phyloP scores from a whole-genome alignment of 2,329 filamentous ascomycete genomes.

The Calonectria henricotiae region DNA sequence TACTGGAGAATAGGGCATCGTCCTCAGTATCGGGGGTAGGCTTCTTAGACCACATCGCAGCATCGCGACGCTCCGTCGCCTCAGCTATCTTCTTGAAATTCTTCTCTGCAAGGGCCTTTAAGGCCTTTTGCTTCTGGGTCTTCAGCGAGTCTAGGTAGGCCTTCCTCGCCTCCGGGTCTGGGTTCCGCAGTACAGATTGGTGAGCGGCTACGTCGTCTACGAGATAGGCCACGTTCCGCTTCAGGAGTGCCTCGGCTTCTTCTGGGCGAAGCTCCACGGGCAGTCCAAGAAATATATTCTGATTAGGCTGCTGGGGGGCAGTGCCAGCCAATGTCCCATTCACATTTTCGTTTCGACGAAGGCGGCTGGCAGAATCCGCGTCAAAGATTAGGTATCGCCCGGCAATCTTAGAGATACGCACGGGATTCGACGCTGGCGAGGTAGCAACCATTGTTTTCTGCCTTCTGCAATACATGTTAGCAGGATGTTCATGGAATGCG shows the following conservation, averaged over 20 bases:
- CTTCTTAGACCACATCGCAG: slow-evolving; percentile 27
- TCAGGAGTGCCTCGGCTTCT: slow-evolving; percentile 86
- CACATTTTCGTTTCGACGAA: slow-evolving; percentile 87
- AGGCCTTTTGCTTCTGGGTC: slow-evolving; percentile 62
- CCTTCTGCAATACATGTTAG: slow-evolving; percentile 44
- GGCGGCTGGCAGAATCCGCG: slow-evolving; percentile 81
- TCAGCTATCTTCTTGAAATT: slow-evolving; percentile 58
- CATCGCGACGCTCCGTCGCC: slow-evolving; percentile 47
- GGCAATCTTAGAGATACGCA: slow-evolving; percentile 86
- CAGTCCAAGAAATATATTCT: slow-evolving; percentile 93
- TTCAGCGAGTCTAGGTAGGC: slow-evolving; percentile 76
- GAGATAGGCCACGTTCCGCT: slow-evolving; percentile 83
- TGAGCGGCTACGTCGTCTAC: slow-evolving; percentile 86
- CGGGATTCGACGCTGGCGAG: slow-evolving; percentile 58
- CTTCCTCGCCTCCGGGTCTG: slow-evolving; percentile 71
- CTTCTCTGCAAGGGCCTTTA: slow-evolving; percentile 60
- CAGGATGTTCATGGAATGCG: slow-evolving; percentile 30
- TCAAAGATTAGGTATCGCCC: slow-evolving; percentile 93
- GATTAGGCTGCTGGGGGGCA: slow-evolving; percentile 91
- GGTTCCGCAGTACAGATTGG: slow-evolving; percentile 72
- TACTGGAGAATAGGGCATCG: slow-evolving; percentile 44
- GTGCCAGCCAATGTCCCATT: slow-evolving; percentile 90
- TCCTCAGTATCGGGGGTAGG: slow-evolving; percentile 37
- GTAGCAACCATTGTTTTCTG: slow-evolving; percentile 46
- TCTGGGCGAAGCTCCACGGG: slow-evolving; percentile 93